Evolutionary conservation across 257 asterid genomes (phyloP), one percentile per base, ranked within the genome.

Genomic region (Ophiorrhiza pumila): DNA sequence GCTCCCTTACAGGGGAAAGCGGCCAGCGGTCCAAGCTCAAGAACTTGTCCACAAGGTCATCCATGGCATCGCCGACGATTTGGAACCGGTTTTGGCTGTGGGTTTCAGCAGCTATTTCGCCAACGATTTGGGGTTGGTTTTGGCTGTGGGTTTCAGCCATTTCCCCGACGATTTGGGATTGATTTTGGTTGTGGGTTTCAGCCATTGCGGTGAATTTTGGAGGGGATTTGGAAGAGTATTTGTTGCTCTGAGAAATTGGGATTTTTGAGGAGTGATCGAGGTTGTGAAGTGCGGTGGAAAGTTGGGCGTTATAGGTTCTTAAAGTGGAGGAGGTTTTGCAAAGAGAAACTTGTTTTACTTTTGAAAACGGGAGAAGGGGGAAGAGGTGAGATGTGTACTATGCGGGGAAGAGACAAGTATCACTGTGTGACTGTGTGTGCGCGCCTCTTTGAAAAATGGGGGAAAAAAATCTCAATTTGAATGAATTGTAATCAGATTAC

Each of bases 21-120:
- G 90, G 90, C 88, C 91, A 81, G 34, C 58, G 23, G 5, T 81
- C 85, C 75, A 80, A 78, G 57, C 74, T 72, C 86, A 85, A 70
- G 80, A 78, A 80, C 45, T 58, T 18, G 9, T 80, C 80, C n/a
- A 81, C 87, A 7, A 85, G 89, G 84, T 84, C 94, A 20, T 41
- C 47, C 15, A 5, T 7, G 12, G 6, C 55, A 1, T 0, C 32
- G 35, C 5, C 41, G 10, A 5, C 1, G 58, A 14, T 22, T 13
- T 45, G 23, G 23, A 45, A 2, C 20, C 55, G 53, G 42, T 37
- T 37, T 37, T 7, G 42, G 42, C 3, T 7, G n/a, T n/a, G n/a
- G n/a, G n/a, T n/a, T n/a, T n/a, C n/a, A n/a, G n/a, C n/a, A n/a
- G n/a, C n/a, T n/a, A n/a, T n/a, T n/a, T n/a, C n/a, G n/a, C n/a